Conservation (phyloP, 2,329 filamentous ascomycete genomes). For the Exophiala oligosperma region DNA sequence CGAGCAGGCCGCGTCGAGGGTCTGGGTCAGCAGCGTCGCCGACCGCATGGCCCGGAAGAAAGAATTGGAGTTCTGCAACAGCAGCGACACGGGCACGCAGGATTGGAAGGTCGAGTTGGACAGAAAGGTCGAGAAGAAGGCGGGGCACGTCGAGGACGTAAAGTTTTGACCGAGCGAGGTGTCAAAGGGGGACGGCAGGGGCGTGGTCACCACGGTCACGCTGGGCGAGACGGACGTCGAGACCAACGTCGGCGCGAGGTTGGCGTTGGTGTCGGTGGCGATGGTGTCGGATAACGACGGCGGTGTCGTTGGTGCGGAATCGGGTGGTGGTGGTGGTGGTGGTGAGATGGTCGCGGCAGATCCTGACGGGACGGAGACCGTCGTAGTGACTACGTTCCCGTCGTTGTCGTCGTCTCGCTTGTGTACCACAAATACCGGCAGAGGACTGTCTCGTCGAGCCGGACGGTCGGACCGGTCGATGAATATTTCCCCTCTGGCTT, state of each 20-base stretch:
- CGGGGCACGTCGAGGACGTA: constrained; percentile 48
- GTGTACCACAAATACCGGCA: constrained; percentile 4
- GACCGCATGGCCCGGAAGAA: constrained; percentile 81
- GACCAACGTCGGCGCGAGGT: constrained; percentile 14
- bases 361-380: constrained; percentile 2
- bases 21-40: constrained; percentile 68
- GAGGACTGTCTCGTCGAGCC: neutral
- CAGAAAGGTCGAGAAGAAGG: constrained; percentile 67
- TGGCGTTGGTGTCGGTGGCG: constrained; percentile 21
- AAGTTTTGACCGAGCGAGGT: constrained; percentile 64
- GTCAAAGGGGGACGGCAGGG: constrained; percentile 67
- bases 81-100: constrained; percentile 81
- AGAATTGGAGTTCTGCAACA: constrained; percentile 77
- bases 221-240: constrained; percentile 19
- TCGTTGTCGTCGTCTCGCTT: constrained; percentile 10
- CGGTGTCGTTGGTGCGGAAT: neutral
- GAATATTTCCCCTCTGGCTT: constrained; percentile 24
- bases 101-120: constrained; percentile 64
- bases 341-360: constrained; percentile 19
- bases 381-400: constrained; percentile 14
- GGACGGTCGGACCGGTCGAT: constrained; percentile 21
- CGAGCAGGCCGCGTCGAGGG: constrained; percentile 76
- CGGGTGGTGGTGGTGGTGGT: neutral
- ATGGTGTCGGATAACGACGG: neutral
- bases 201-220: constrained; percentile 27